Evolutionary conservation across 2,329 filamentous ascomycete species (phyloP).

Genomic region (Paraphaeosphaeria minitans): DNA sequence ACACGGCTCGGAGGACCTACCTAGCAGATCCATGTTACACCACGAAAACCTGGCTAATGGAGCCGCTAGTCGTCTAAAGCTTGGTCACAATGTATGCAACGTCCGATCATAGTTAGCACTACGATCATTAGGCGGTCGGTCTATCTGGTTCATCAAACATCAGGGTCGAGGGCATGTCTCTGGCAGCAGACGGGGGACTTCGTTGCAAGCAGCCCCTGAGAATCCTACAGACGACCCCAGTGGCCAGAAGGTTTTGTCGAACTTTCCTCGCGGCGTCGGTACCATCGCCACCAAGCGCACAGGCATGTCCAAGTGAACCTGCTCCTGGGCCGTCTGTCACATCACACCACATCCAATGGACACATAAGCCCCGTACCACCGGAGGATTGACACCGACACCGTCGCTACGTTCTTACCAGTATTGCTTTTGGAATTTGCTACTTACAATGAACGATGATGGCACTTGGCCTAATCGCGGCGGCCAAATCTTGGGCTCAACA

Average conservation of each 20-base stretch:
- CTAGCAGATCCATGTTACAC: background rate
- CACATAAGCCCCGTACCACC: conserved; percentile 5
- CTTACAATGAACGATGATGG: conserved; percentile 19
- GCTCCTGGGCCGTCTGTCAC: background rate
- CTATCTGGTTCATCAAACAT: conserved; percentile 3
- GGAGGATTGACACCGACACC: background rate
- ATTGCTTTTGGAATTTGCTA: background rate
- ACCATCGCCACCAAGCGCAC: background rate
- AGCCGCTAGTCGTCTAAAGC: background rate
- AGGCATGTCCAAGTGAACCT: background rate
- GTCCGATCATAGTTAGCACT: background rate
- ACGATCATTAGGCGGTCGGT: background rate
- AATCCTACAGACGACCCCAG: background rate
- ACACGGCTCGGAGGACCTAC: background rate
- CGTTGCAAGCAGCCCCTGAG: background rate
- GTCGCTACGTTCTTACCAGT: background rate
- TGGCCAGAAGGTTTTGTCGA: background rate
- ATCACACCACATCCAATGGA: background rate
- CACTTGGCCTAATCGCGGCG: conserved; percentile 23
- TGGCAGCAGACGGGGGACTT: background rate
- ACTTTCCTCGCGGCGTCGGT: background rate
- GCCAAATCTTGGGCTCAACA: conserved; percentile 23
- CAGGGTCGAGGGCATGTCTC: background rate
- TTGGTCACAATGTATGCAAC: background rate
- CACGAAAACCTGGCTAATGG: background rate